Base-by-base conservation (phyloP, 2,329 filamentous ascomycete species). In the Shiraia bambusicola region DNA sequence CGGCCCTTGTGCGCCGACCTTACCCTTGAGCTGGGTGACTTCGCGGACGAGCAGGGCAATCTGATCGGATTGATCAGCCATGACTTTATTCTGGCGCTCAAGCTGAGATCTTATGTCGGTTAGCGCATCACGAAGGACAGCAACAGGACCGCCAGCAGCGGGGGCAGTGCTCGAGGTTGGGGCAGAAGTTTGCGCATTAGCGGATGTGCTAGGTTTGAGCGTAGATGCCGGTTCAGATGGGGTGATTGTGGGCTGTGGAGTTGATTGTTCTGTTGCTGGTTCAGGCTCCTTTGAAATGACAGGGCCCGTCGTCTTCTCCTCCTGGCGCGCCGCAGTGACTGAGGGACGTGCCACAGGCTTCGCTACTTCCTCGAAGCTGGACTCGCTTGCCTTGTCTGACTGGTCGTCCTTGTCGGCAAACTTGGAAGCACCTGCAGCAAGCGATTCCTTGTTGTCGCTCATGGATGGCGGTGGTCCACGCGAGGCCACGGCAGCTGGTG, bases 401-500 rank as follows among this genome's bases (percentile, higher is more conserved):
- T 81, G 79, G n/a, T 80, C 80, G 6, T 83, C 81, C 17, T 86
- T 76, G 65, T 95, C 90, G 56, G 89, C 86, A 70, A 88, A 96
- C 70, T 88, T 95, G 67, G 81, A 83, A 8, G 90, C 91, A 77
- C 93, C 85, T 40, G 83, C 83, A 14, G 89, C 82, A 70, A 96
- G 93, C 10, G 89, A 94, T 19, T 81, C 80, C 67, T 93, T 90
- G 72, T 95, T 92, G 50, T 94, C 88, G 50, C 84, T 86, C 72
- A 94, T 81, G 1, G 81, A 83, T 9, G 84, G 83, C 26, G 86
- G 83, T 16, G 80, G 78, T 15, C 73, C 75, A 45, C 73, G 71
- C 6, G 73, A 69, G 10, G 73, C 60, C 3, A 69, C 66, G 3
- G 72, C 60, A 46, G 70, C 72, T 7, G 82, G 75, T 31, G 77